phyloP scores from a whole-genome alignment of 805 yeast genomes.

The Saccharomyces kudriavzevii region DNA sequence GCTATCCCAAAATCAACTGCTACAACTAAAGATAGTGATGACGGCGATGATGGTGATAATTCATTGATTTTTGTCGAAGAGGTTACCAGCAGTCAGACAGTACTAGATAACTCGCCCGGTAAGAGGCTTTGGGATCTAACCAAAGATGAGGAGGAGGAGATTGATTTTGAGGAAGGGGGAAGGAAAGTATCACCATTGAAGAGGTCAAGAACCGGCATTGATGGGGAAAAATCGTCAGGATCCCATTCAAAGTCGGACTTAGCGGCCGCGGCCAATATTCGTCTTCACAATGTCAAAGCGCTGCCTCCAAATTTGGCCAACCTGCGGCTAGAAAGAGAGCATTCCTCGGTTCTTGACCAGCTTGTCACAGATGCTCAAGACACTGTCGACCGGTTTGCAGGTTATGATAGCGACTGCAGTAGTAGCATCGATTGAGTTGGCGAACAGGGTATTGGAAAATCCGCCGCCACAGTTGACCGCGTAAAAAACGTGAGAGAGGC shows the following conservation, averaged over 20 bases:
- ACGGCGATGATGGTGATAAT: conserved; percentile 11
- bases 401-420: not conserved
- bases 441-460: not conserved
- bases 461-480: not conserved
- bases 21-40: conserved; percentile 2
- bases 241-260: not conserved
- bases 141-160: conserved; percentile 1
- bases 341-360: not conserved
- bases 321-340: not conserved
- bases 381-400: not conserved
- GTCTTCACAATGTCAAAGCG: not conserved
- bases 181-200: conserved; percentile 13
- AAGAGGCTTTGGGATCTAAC: conserved; percentile 2
- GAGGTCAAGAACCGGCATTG: not conserved
- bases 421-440: not conserved
- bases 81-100: not conserved
- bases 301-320: not conserved
- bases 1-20: not conserved
- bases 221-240: not conserved
- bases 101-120: not conserved
- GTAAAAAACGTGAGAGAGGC: not conserved
- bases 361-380: not conserved
- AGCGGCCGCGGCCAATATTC: not conserved
- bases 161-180: not conserved
- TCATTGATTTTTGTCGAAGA: conserved; percentile 19